phyloP scores from a whole-genome alignment of 2,329 filamentous ascomycete species.

The Alternaria atra region DNA sequence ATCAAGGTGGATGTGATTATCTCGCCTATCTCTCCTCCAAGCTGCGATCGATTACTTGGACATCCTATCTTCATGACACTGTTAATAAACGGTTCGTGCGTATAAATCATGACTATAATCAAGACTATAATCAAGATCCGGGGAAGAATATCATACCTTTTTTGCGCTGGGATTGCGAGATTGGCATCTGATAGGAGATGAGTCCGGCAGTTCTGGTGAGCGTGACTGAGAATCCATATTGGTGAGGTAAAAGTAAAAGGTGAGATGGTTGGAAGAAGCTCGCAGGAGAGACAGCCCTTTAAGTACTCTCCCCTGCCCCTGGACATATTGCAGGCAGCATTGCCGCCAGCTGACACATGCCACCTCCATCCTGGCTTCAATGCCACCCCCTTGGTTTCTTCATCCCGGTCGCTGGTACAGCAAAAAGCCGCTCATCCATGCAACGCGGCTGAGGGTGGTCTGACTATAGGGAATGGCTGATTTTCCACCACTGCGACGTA shows the following conservation, averaged over 20 bases:
- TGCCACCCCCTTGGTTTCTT: background rate
- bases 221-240: background rate
- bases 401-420: background rate
- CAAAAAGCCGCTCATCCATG: background rate
- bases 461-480: background rate
- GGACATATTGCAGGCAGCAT: conserved; percentile 1
- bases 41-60: too few species aligned
- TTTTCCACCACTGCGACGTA: conserved; percentile 1
- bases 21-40: too few species aligned
- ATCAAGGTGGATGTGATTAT: too few species aligned
- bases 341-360: background rate
- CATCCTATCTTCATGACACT: too few species aligned
- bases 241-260: background rate
- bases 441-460: background rate
- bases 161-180: background rate
- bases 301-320: background rate
- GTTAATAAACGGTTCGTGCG: too few species aligned
- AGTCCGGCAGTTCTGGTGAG: too few species aligned
- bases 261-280: background rate
- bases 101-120: too few species aligned
- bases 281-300: background rate
- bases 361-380: background rate
- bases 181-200: background rate
- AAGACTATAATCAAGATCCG: too few species aligned
- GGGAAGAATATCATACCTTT: background rate